phyloP scores from a whole-genome alignment of 2,329 filamentous ascomycete genomes.

The Fusarium albosuccineum region DNA sequence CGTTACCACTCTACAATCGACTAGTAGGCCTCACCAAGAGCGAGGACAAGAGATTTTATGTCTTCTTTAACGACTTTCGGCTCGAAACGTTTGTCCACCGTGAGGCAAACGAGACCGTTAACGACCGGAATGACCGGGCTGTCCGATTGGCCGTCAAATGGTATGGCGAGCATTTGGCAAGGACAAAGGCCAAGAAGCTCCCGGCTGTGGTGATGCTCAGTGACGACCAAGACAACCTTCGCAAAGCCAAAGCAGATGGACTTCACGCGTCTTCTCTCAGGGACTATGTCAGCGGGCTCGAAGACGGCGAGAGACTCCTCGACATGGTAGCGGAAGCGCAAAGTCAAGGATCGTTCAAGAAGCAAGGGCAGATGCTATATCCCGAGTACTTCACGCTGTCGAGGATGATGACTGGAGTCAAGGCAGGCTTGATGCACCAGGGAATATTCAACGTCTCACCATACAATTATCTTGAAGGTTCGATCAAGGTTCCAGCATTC shows the following conservation, averaged over 20 bases:
- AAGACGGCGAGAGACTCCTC: conserved; percentile 85
- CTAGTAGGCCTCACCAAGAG: conserved; percentile 92
- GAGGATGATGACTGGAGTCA: conserved; percentile 93
- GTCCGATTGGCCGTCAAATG: conserved; percentile 88
- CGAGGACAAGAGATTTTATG: conserved; percentile 96
- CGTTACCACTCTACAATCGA: conserved; percentile 93
- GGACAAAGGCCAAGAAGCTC: conserved; percentile 70
- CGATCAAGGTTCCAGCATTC: conserved; percentile 90
- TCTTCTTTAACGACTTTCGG: conserved; percentile 99
- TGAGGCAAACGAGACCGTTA: conserved; percentile 85
- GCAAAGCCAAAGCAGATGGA: conserved; percentile 81
- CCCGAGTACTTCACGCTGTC: conserved; percentile 91
- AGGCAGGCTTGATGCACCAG: conserved; percentile 90
- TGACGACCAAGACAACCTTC: conserved; percentile 89
- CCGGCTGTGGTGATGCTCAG: conserved; percentile 93
- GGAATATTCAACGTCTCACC: conserved; percentile 96
- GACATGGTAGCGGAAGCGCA: conserved; percentile 92
- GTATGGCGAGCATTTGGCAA: conserved; percentile 86
- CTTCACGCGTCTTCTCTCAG: conserved; percentile 76
- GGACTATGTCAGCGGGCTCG: conserved; percentile 86
- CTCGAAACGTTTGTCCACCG: conserved; percentile 89
- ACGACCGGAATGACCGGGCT: conserved; percentile 95
- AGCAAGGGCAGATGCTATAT: conserved; percentile 79
- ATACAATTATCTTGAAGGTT: conserved; percentile 97
- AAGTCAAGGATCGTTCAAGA: conserved; percentile 74